Evolutionary conservation across 225 moss, liverwort and hornwort genomes (phyloP).

Genomic region (Polytrichum formosum): DNA sequence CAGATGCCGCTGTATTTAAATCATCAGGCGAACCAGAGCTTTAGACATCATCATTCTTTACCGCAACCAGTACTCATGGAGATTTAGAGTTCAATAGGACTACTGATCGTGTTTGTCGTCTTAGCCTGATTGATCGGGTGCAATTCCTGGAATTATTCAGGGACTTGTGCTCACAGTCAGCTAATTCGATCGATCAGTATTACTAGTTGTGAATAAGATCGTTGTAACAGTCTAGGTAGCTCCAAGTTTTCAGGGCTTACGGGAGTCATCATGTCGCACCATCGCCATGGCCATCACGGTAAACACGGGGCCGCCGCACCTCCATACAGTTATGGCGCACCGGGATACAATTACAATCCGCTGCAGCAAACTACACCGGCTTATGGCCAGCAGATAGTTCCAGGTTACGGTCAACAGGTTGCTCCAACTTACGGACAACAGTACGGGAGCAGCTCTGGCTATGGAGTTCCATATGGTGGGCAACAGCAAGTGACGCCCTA

Average conservation of each 20-base stretch:
- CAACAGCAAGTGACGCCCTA: not conserved
- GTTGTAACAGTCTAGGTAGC: no score
- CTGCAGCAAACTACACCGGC: not conserved
- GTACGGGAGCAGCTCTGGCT: not conserved
- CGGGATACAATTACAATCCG: constrained; percentile 1
- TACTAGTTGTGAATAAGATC: no score
- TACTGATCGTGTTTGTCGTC: no score
- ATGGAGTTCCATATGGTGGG: not conserved
- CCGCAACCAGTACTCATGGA: no score
- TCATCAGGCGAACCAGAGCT: no score
- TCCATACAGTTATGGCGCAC: not conserved
- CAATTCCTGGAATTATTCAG: not conserved
- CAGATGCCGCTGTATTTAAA: no score
- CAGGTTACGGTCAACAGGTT: not conserved
- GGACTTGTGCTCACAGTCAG: not conserved
- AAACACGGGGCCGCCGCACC: not conserved
- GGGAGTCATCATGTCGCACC: not conserved
- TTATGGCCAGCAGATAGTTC: constrained; percentile 1
- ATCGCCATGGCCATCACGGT: not conserved
- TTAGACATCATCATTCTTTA: no score
- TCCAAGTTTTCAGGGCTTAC: no score
- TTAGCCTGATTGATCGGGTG: no score
- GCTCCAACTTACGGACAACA: no score
- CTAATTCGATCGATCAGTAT: no score
- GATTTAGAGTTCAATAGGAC: no score